Base-by-base conservation (phyloP, 202 grass and related monocot genomes). In the Panicum virgatum region DNA sequence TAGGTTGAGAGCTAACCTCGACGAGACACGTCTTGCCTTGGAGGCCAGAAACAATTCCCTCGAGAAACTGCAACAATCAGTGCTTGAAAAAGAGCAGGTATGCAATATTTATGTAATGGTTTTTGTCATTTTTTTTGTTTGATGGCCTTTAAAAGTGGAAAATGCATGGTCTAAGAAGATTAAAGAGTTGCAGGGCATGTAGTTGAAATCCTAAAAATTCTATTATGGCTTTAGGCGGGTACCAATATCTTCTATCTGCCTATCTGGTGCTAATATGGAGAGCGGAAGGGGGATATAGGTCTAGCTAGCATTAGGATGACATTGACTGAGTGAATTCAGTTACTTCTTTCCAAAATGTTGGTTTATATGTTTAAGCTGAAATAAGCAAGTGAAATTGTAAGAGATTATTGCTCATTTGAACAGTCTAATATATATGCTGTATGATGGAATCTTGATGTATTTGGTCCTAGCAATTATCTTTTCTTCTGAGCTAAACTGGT, bases 61-160 rank as follows among this genome's bases (percentile, higher is more conserved):
- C 50, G 96, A 99, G 65, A 92, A 90, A 37, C 81, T 99, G 80
- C 91, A 92, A 76, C 93, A 92, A 74, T 87, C 91, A 48, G 87
- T 94, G 73, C 80, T 94, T 66, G 91, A 99, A 86, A 99, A 99
- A 94, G 96, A 99, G 76, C 91, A 96, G 93, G 96, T 99, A 89
- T 57, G 73, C 44, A 48, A 39, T 4, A 34, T 34, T 34, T 3
- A 63, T 87, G 18, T 42, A 78, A 73, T 71, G 27, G 5, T 77
- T 62, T 20, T 83, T 62, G 54, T 30, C 16, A 16, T 25, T 83
- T 69, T 53, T 68, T 83, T 47, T 79, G 22, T 85, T 82, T 65
- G 57, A 61, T 78, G 62, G 62, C 42, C 65, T 81, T 40, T 25
- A 25, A 37, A 36, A 54, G 23, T 72, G 46, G 29, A 70, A n/a